These are phyloP conservation scores for Paramyrothecium roridum DNA, from an alignment of 2,329 filamentous ascomycete species.

Conservation along the genomic window DNA sequence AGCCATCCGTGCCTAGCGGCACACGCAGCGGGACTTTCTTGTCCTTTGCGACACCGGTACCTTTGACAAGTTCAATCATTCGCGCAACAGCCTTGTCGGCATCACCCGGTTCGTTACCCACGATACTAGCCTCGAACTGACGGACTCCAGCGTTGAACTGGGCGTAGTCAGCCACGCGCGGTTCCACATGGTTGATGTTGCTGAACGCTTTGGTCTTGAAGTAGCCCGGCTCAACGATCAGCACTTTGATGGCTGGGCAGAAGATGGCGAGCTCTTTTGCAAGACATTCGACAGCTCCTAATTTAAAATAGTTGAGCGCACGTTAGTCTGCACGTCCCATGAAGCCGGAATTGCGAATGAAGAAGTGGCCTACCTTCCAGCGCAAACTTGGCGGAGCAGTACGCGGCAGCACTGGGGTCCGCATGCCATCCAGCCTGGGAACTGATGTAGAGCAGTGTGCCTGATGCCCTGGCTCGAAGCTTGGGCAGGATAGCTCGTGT, in stretches of 20 bases:
- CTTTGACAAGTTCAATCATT: conserved; percentile 52
- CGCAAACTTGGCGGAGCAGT: conserved; percentile 27
- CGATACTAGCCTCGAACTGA: conserved; percentile 12
- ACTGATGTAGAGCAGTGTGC: conserved; percentile 29
- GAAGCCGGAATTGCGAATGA: neutral
- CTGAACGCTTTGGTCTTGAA: conserved; percentile 38
- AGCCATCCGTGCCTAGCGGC: conserved; percentile 52
- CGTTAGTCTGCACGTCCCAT: neutral
- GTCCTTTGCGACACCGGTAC: conserved; percentile 32
- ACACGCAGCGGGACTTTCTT: conserved; percentile 41
- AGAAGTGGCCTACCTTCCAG: conserved; percentile 19
- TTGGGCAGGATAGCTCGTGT: conserved; percentile 28
- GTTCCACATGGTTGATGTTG: conserved; percentile 24
- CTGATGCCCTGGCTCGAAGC: conserved; percentile 21
- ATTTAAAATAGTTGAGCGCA: neutral
- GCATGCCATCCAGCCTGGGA: conserved; percentile 30
- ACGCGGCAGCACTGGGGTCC: conserved; percentile 24
- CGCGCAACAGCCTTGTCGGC: conserved; percentile 44
- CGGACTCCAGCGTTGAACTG: conserved; percentile 23
- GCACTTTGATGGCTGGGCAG: conserved; percentile 24
- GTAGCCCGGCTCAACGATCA: conserved; percentile 34
- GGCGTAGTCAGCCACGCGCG: conserved; percentile 20
- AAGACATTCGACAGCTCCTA: conserved; percentile 19
- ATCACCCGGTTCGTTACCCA: conserved; percentile 42
- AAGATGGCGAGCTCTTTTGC: conserved; percentile 19